Conservation (phyloP, 1,284 basidiomycete species). For the Clitocybe nebularis region DNA sequence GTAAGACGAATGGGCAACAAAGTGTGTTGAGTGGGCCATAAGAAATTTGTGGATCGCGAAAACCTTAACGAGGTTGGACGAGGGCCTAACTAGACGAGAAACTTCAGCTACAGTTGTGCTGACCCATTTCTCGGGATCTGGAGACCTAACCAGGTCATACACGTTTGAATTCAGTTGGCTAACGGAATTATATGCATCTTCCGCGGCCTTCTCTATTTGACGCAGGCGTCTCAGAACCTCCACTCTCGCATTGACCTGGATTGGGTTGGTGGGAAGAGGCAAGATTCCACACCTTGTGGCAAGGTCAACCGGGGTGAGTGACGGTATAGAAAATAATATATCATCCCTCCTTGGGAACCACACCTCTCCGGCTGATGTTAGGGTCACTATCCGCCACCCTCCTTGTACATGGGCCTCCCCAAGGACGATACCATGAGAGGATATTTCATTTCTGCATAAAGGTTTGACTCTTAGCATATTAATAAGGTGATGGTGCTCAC, state of each 20-base stretch:
- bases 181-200: conserved; percentile 35
- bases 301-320: conserved; percentile 44
- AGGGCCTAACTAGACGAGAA: conserved; percentile 38
- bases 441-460: conserved; percentile 38
- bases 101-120: conserved; percentile 46
- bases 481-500: conserved; percentile 30
- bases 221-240: conserved; percentile 52
- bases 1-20: conserved; percentile 61
- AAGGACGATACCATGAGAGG: conserved; percentile 46
- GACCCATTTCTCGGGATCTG: conserved; percentile 47
- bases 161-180: conserved; percentile 26
- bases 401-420: conserved; percentile 32
- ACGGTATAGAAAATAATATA: conserved; percentile 55
- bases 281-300: conserved; percentile 43
- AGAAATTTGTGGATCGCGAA: conserved; percentile 76
- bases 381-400: conserved; percentile 32
- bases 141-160: conserved; percentile 45
- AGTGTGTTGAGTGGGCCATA: conserved; percentile 62
- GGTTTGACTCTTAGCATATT: conserved; percentile 2
- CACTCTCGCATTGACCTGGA: conserved; percentile 52
- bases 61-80: conserved; percentile 33
- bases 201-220: conserved; percentile 41
- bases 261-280: conserved; percentile 23
- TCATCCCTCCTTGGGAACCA: conserved; percentile 45
- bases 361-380: conserved; percentile 49